These are phyloP conservation scores for Trifolium repens DNA, from an alignment of 306 rosid genomes.

Conservation along the genomic window DNA sequence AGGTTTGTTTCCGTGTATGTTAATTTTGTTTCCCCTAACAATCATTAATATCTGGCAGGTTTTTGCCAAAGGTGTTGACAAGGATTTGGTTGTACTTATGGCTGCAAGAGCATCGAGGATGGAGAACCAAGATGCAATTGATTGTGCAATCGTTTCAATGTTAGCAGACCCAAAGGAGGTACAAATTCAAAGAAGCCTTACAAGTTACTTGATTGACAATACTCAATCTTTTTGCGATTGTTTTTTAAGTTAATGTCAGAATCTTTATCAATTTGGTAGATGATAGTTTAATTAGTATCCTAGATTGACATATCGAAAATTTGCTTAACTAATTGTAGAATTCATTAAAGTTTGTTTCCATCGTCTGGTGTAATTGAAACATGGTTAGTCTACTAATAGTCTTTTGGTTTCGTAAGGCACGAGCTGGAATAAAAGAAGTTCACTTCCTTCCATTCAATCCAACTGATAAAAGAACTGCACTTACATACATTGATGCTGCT, in stretches of 20 bases:
- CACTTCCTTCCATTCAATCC: constrained; percentile 89
- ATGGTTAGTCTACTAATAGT: constrained; percentile 14
- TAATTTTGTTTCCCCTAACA: background rate
- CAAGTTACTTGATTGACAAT: background rate
- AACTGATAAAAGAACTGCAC: constrained; percentile 79
- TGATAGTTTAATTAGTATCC: constrained; percentile 5
- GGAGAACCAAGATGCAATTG: constrained; percentile 84
- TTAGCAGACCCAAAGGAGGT: constrained; percentile 82
- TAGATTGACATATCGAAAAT: background rate
- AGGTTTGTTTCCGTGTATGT: background rate
- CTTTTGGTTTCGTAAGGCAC: constrained; percentile 50
- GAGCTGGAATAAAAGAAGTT: constrained; percentile 68
- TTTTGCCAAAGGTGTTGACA: constrained; percentile 64
- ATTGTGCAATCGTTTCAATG: constrained; percentile 72
- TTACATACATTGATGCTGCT: constrained; percentile 60
- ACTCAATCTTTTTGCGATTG: background rate
- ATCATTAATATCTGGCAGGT: constrained; percentile 48
- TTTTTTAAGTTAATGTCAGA: background rate
- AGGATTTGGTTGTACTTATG: constrained; percentile 71
- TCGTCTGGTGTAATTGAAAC: background rate
- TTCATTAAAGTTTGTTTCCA: background rate
- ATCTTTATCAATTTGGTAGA: background rate
- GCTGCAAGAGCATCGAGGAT: constrained; percentile 84
- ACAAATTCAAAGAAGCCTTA: constrained; percentile 28
- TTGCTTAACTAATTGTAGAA: background rate